phyloP scores from a whole-genome alignment of 441 rosid genomes.

The Adansonia rubrostipa region DNA sequence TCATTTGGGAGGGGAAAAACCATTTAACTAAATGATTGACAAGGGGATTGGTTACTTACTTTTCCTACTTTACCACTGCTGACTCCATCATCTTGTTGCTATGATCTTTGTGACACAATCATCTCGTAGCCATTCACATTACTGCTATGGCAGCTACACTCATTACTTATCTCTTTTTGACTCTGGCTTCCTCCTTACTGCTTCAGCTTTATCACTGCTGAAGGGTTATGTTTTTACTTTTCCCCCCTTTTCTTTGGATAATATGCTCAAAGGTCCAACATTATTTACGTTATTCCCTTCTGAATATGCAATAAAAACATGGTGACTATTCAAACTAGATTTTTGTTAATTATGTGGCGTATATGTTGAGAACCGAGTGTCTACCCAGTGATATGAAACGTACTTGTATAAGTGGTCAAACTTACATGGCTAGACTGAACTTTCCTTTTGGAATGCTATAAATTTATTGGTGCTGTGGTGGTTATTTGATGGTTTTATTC shows the following conservation, averaged over 20 bases:
- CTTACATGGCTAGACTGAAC: neutral
- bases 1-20: neutral
- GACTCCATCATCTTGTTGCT: neutral
- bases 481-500: neutral
- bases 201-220: too few relatives aligned
- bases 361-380: neutral
- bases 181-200: neutral
- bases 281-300: too few relatives aligned
- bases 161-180: neutral
- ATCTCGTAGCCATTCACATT: neutral
- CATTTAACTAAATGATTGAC: neutral
- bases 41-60: too few relatives aligned
- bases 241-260: neutral
- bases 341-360: neutral
- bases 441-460: neutral
- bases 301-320: neutral
- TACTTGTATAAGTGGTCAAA: neutral
- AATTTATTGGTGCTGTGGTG: neutral
- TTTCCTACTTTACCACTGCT: too few relatives aligned
- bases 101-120: neutral
- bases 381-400: neutral
- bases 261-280: too few relatives aligned
- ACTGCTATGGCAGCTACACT: neutral
- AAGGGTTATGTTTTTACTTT: neutral
- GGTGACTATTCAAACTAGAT: neutral